phyloP scores from a whole-genome alignment of 305 asterid genomes.

The Fraxinus baroniana region DNA sequence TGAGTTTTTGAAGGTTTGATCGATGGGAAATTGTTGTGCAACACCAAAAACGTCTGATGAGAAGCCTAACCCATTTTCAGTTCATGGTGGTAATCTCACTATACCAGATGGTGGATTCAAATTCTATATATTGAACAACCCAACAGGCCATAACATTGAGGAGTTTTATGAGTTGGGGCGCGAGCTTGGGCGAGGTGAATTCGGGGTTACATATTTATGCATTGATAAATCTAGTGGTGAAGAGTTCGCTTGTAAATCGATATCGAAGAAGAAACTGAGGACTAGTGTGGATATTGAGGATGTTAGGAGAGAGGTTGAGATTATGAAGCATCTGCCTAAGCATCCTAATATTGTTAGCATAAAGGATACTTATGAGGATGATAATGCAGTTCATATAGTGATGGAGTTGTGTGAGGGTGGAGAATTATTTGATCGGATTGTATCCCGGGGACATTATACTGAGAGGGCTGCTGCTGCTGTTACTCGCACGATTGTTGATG shows the following conservation, averaged over 20 bases:
- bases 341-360: conserved; percentile 70
- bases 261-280: conserved; percentile 75
- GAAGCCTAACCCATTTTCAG: conserved; percentile 43
- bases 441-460: conserved; percentile 77
- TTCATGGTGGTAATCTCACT: conserved; percentile 21
- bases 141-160: conserved; percentile 65
- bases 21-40: conserved; percentile 54
- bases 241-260: conserved; percentile 69
- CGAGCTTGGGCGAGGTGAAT: conserved; percentile 84
- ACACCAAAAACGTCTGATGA: conserved; percentile 33
- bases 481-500: conserved; percentile 76
- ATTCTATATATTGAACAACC: conserved; percentile 51
- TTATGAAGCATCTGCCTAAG: conserved; percentile 74
- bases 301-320: conserved; percentile 83
- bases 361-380: conserved; percentile 87
- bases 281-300: conserved; percentile 82
- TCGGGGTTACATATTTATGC: conserved; percentile 72
- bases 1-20: conserved; percentile 3
- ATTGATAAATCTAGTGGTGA: conserved; percentile 60
- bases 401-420: conserved; percentile 95
- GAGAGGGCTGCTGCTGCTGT: conserved; percentile 85
- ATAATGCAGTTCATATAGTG: conserved; percentile 70
- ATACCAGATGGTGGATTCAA: conserved; percentile 42
- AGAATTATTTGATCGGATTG: conserved; percentile 77
- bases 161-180: conserved; percentile 63